Evolutionary conservation across 2,329 filamentous ascomycete genomes (phyloP).

Genomic region (Beauveria brongniartii): DNA sequence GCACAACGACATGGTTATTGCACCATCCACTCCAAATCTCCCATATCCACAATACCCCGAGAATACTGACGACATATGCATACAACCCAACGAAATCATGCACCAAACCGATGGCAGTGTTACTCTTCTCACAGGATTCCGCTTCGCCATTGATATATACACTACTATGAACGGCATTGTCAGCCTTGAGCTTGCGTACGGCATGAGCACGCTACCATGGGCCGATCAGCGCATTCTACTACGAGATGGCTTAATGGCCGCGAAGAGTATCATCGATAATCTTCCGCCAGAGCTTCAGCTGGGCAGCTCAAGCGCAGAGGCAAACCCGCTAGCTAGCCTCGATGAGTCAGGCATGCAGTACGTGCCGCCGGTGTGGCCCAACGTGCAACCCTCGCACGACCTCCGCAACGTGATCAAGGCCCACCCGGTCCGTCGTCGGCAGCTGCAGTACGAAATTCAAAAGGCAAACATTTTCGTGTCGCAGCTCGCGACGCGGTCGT

Average conservation of each 20-base stretch:
- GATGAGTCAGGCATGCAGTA: conserved; percentile 43
- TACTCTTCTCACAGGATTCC: conserved; percentile 72
- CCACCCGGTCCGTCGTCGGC: conserved; percentile 42
- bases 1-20: conserved; percentile 64
- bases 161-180: conserved; percentile 71
- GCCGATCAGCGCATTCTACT: conserved; percentile 67
- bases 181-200: conserved; percentile 76
- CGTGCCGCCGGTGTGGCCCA: conserved; percentile 41
- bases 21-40: conserved; percentile 65
- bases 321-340: conserved; percentile 29
- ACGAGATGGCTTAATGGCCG: conserved; percentile 60
- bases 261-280: conserved; percentile 59
- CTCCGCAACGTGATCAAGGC: conserved; percentile 41
- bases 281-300: conserved; percentile 63
- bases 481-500: conserved; percentile 72
- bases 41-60: conserved; percentile 72
- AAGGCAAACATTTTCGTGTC: conserved; percentile 85
- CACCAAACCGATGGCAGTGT: conserved; percentile 60
- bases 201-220: conserved; percentile 69
- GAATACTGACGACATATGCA: conserved; percentile 78
- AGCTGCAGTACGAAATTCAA: conserved; percentile 77
- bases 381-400: conserved; percentile 39
- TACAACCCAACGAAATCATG: conserved; percentile 62
- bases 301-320: conserved; percentile 29
- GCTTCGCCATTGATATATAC: conserved; percentile 69